Evolutionary conservation across 2,329 filamentous ascomycete species (phyloP).

Genomic region (Sporothrix curviconia): DNA sequence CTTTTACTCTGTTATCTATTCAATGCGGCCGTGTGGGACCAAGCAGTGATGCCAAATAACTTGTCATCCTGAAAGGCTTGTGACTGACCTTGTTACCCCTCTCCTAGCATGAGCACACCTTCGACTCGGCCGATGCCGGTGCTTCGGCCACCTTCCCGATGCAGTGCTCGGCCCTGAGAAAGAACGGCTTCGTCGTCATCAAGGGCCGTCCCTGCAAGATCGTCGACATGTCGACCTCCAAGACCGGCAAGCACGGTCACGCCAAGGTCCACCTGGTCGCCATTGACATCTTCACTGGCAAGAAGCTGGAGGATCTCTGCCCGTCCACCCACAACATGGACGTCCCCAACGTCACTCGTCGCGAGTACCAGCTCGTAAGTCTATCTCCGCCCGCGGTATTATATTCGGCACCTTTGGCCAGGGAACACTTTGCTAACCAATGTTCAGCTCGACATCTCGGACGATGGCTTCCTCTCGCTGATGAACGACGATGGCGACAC

Average conservation of each 20-base stretch:
- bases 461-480: conserved; percentile 91
- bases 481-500: conserved; percentile 79
- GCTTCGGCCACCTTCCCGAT: conserved; percentile 91
- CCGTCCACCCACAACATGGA: conserved; percentile 98
- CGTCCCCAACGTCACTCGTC: conserved; percentile 85
- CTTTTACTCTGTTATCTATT: not conserved
- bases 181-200: conserved; percentile 98
- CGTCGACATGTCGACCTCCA: conserved; percentile 99
- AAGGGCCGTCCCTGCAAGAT: conserved; percentile 99
- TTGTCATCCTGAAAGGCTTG: too few relatives aligned
- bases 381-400: not conserved
- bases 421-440: not conserved
- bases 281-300: conserved; percentile 98
- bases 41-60: too few relatives aligned
- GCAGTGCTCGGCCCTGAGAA: conserved; percentile 99
- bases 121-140: conserved; percentile 93
- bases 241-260: conserved; percentile 99
- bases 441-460: conserved; percentile 78
- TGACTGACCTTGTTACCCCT: too few relatives aligned
- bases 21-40: too few relatives aligned
- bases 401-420: not conserved
- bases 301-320: conserved; percentile 99
- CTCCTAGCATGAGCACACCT: conserved; percentile 59
- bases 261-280: conserved; percentile 99
- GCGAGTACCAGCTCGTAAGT: conserved; percentile 92